Evolutionary conservation across 495 filamentous ascomycete species (phyloP).

Genomic region (Lichina pygmaea): DNA sequence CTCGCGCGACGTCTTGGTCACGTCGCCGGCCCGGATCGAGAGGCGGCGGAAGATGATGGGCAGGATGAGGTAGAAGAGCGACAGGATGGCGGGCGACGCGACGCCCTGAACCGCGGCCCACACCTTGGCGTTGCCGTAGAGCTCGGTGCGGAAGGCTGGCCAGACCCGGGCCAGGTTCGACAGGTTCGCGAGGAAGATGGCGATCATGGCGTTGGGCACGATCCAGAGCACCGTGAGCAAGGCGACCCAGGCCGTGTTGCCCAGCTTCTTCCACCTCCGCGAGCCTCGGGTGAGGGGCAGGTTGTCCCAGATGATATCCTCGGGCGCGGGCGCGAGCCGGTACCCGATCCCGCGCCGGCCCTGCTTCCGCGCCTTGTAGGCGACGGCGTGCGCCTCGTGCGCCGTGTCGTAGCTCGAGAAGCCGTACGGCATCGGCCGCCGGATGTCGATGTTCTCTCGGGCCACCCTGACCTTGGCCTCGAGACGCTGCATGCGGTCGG

Average conservation of each 20-base stretch:
- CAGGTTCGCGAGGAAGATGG: conserved; percentile 75
- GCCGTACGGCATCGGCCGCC: conserved; percentile 70
- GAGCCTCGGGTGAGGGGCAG: conserved; percentile 37
- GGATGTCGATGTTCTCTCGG: conserved; percentile 53
- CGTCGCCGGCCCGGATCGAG: conserved; percentile 52
- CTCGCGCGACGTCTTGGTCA: conserved; percentile 75
- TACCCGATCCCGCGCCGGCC: conserved; percentile 58
- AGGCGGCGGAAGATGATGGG: conserved; percentile 78
- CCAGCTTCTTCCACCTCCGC: conserved; percentile 41
- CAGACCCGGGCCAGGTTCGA: conserved; percentile 56
- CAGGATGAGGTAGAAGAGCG: conserved; percentile 64
- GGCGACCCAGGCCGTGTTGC: conserved; percentile 61
- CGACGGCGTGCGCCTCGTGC: conserved; percentile 64
- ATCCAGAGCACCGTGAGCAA: conserved; percentile 70
- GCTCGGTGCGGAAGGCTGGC: conserved; percentile 38
- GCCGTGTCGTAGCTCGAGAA: conserved; percentile 86
- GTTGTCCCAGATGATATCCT: conserved; percentile 93
- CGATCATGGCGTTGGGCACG: conserved; percentile 83
- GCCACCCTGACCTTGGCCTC: conserved; percentile 67
- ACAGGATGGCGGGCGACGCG: conserved; percentile 69
- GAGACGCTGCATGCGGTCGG: conserved; percentile 53
- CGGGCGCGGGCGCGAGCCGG: conserved; percentile 55
- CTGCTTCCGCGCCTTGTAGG: conserved; percentile 53
- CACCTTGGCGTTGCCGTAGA: conserved; percentile 28
- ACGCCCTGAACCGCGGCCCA: conserved; percentile 92